These are phyloP conservation scores for Populus trichocarpa DNA, from an alignment of 441 rosid genomes.

Conservation along the genomic window DNA sequence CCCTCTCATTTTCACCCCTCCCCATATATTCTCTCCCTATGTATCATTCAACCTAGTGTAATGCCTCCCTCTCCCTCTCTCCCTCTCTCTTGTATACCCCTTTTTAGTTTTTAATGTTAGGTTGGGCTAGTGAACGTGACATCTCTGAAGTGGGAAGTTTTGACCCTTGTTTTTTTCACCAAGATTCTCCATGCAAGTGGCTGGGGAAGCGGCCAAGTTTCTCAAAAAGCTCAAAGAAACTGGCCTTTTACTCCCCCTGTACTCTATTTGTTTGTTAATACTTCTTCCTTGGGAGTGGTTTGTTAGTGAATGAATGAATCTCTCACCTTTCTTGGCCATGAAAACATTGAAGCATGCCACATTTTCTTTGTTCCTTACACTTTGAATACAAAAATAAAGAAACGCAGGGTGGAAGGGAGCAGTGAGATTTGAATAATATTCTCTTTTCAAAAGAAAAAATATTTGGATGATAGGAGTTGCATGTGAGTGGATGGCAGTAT, in stretches of 20 bases:
- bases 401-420: not conserved
- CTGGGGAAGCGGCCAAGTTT: slow-evolving; percentile 42
- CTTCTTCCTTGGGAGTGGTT: slow-evolving; percentile 40
- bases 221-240: slow-evolving; percentile 47
- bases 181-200: slow-evolving; percentile 51
- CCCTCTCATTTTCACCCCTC: slow-evolving; percentile 11
- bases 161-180: slow-evolving; percentile 30
- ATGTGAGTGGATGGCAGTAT: not conserved
- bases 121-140: slow-evolving; percentile 44
- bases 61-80: slow-evolving; percentile 19
- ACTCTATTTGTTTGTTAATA: slow-evolving; percentile 34
- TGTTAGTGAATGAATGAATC: slow-evolving; percentile 31
- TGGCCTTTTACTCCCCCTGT: slow-evolving; percentile 30
- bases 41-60: slow-evolving; percentile 60
- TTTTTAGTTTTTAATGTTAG: slow-evolving; percentile 25
- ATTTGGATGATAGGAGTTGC: not conserved
- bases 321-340: not conserved
- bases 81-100: slow-evolving; percentile 24
- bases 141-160: slow-evolving; percentile 62
- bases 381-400: not conserved
- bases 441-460: not conserved
- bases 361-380: not conserved
- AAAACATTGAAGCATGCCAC: not conserved
- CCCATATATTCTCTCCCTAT: slow-evolving; percentile 21
- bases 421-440: not conserved